Conservation (phyloP, 345 rosid genomes). For the Rhodomyrtus tomentosa region DNA sequence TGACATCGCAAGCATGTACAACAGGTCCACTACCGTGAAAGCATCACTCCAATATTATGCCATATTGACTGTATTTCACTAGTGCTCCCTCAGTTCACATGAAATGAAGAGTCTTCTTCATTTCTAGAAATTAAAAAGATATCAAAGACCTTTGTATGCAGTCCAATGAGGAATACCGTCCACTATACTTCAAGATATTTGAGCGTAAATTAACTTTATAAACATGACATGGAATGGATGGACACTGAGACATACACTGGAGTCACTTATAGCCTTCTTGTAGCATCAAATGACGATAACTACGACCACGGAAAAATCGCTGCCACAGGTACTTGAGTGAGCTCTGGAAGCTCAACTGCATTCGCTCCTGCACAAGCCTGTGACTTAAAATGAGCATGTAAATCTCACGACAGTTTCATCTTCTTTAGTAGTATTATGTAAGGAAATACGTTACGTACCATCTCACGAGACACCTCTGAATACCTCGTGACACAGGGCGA, state of each 20-base stretch:
- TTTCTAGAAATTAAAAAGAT: background rate
- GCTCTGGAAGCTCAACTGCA: constrained; percentile 43
- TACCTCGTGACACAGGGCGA: constrained; percentile 76
- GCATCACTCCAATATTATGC: background rate
- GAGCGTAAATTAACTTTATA: background rate
- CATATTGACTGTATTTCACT: background rate
- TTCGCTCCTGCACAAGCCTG: constrained; percentile 76
- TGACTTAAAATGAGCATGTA: constrained; percentile 3
- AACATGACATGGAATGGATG: background rate
- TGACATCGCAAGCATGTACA: background rate
- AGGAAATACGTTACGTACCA: constrained; percentile 33
- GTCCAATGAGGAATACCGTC: background rate
- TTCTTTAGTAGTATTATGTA: background rate
- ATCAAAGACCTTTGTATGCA: background rate
- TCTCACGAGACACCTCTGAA: constrained; percentile 84
- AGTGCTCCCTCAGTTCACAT: background rate
- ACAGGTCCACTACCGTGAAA: background rate
- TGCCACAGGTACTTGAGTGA: constrained; percentile 56
- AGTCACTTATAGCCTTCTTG: constrained; percentile 38
- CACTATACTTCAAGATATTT: background rate
- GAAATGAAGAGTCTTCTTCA: background rate
- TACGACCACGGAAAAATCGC: constrained; percentile 62
- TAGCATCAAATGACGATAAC: constrained; percentile 86
- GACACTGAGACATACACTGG: background rate
- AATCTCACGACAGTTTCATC: background rate